These are phyloP conservation scores for Bonia amplexicaulis DNA, from an alignment of 176 grass and related monocot genomes.

Conservation along the genomic window DNA sequence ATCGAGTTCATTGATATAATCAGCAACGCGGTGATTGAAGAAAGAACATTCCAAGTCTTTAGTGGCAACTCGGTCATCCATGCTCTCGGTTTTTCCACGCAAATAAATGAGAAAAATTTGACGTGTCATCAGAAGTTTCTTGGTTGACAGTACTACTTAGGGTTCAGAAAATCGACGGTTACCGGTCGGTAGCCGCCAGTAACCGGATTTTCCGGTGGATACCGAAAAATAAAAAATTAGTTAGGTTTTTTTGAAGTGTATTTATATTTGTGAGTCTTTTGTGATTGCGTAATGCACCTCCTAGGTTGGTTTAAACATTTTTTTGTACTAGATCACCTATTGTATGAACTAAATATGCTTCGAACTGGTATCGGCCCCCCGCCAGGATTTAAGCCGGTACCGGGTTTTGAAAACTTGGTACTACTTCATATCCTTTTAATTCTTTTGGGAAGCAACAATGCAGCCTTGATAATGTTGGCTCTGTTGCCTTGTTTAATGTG, in stretches of 20 bases:
- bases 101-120: background rate
- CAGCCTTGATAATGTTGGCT: background rate
- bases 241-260: no score
- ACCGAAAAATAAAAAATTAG: no score
- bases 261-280: no score
- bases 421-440: background rate
- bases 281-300: no score
- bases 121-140: background rate
- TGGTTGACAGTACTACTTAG: background rate
- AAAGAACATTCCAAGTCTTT: background rate
- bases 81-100: background rate
- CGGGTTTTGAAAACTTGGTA: no score
- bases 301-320: no score
- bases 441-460: no score
- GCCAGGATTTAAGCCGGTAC: no score
- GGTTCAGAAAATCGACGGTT: background rate
- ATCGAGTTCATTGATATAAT: background rate
- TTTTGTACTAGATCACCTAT: no score
- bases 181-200: no score
- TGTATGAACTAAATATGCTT: no score
- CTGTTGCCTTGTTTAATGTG: background rate
- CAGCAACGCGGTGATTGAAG: background rate
- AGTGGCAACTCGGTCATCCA: background rate
- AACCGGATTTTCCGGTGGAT: slow-evolving; percentile 9
- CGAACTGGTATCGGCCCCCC: no score